phyloP scores from a whole-genome alignment of 1,284 basidiomycete genomes.

The Cutaneotrichosporon arboriforme region DNA sequence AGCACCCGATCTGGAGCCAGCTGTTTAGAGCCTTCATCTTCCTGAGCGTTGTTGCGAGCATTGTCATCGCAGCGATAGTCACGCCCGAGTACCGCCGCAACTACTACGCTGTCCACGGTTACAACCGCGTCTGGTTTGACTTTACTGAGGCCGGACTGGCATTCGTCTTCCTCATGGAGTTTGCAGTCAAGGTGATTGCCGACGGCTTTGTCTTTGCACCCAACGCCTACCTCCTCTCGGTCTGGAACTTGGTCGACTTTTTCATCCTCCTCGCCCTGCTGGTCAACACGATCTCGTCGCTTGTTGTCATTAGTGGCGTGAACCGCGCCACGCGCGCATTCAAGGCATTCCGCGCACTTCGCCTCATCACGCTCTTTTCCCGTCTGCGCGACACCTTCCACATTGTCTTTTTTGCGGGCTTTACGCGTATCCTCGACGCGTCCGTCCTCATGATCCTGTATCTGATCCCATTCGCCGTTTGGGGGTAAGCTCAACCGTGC shows the following conservation, averaged over 20 bases:
- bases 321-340: constrained; percentile 77
- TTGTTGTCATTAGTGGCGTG: constrained; percentile 73
- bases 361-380: constrained; percentile 82
- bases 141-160: constrained; percentile 73
- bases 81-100: constrained; percentile 78
- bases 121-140: constrained; percentile 75
- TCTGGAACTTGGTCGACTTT: constrained; percentile 91
- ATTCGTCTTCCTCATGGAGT: constrained; percentile 72
- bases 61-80: constrained; percentile 77
- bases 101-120: constrained; percentile 62
- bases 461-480: constrained; percentile 94
- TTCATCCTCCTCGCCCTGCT: constrained; percentile 76
- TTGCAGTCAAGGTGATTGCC: constrained; percentile 79
- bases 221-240: constrained; percentile 84
- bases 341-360: constrained; percentile 82
- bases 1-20: constrained; percentile 63
- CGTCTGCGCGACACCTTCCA: constrained; percentile 86
- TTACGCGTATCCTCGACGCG: constrained; percentile 80
- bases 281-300: constrained; percentile 71
- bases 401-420: constrained; percentile 83
- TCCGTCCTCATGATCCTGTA: constrained; percentile 88
- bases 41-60: constrained; percentile 71
- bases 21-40: constrained; percentile 73
- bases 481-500: constrained; percentile 57
- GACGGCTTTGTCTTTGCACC: constrained; percentile 91